These are phyloP conservation scores for Capsicum rhomboideum DNA, from an alignment of 257 asterid genomes.

Conservation along the genomic window DNA sequence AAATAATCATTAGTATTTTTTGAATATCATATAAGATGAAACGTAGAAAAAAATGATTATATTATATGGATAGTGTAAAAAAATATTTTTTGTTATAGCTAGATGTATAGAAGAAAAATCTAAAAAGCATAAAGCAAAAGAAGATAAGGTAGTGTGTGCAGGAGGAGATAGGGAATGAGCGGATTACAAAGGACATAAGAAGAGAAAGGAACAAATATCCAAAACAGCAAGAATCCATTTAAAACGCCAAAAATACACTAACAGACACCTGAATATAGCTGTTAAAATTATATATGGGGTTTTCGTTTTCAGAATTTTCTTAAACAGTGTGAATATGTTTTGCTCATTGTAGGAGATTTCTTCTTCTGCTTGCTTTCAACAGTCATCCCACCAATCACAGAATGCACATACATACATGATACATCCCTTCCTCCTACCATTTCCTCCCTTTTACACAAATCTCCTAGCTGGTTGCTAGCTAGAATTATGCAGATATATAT, in stretches of 20 bases:
- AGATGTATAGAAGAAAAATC: not conserved
- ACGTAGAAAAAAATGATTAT: no score
- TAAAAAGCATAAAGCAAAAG: not conserved
- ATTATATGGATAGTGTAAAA: not conserved
- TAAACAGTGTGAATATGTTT: not conserved
- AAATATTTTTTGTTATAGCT: not conserved
- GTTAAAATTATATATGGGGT: constrained; percentile 16
- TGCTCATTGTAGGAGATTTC: constrained; percentile 13
- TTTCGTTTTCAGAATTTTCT: constrained; percentile 4
- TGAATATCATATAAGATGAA: no score
- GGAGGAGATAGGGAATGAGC: not conserved
- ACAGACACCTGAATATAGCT: constrained; percentile 24
- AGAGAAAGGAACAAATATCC: constrained; percentile 2
- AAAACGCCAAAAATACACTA: constrained; percentile 3
- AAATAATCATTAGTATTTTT: no score
- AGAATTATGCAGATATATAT: no score
- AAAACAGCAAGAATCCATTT: constrained; percentile 30
- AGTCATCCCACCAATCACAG: not conserved
- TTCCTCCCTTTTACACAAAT: not conserved
- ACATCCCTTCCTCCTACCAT: not conserved
- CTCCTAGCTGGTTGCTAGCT: no score
- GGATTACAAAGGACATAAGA: not conserved
- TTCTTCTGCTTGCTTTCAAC: constrained; percentile 13
- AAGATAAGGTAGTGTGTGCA: not conserved
- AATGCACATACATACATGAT: not conserved